Conservation (phyloP, 305 asterid genomes). For the Caryopteris hybrid region DNA sequence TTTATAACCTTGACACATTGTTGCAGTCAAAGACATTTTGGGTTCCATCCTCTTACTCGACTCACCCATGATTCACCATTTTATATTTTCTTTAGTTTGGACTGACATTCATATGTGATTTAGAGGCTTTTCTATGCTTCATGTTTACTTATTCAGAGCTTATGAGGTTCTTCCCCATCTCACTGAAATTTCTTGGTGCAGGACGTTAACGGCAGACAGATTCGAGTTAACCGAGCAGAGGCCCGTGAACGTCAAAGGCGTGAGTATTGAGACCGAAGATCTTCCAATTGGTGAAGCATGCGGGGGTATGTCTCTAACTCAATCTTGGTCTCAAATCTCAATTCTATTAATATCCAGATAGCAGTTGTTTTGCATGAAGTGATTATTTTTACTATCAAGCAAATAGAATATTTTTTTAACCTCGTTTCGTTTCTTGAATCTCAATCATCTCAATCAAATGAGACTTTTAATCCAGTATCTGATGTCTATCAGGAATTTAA, state of each 20-base stretch:
- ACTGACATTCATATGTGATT: neutral
- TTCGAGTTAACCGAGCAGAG: conserved; percentile 85
- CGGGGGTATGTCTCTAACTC: conserved; percentile 8
- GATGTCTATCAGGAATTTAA: conserved; percentile 8
- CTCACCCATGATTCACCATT: too few relatives aligned
- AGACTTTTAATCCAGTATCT: neutral
- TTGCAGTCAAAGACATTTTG: too few relatives aligned
- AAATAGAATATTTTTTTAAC: too few relatives aligned
- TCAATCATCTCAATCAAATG: neutral
- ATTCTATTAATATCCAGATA: too few relatives aligned
- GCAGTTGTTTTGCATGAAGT: too few relatives aligned
- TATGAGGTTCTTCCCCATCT: neutral
- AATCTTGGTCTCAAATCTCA: neutral
- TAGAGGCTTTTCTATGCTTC: neutral
- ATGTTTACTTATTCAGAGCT: neutral
- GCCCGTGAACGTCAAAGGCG: conserved; percentile 71
- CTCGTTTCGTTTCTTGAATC: neutral
- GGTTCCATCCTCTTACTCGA: too few relatives aligned
- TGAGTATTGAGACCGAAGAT: conserved; percentile 33
- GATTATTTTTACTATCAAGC: too few relatives aligned
- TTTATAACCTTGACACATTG: too few relatives aligned
- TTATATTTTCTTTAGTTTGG: neutral
- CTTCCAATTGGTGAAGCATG: conserved; percentile 16
- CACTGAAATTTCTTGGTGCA: conserved; percentile 21
- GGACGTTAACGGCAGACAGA: conserved; percentile 75